These are phyloP conservation scores for Fusarium xyrophilum DNA, from an alignment of 2,329 filamentous ascomycete genomes.

Conservation along the genomic window DNA sequence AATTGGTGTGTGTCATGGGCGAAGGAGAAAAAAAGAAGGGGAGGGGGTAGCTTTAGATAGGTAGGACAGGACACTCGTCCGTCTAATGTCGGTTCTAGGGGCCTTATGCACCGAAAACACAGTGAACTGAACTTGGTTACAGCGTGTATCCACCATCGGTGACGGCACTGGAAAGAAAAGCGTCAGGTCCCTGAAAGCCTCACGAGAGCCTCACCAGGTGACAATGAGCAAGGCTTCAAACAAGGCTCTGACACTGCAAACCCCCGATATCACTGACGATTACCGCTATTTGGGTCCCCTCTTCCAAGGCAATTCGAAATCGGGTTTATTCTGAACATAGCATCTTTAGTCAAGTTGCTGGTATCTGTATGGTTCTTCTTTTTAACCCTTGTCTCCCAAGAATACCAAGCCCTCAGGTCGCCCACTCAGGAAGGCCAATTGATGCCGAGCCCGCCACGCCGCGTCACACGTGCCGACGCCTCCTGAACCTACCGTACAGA, in stretches of 20 bases:
- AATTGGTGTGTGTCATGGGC: constrained; percentile 20
- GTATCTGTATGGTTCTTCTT: neutral
- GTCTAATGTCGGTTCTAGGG: constrained; percentile 38
- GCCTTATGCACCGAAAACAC: constrained; percentile 2
- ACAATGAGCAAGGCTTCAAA: constrained; percentile 15
- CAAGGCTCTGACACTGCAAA: constrained; percentile 14
- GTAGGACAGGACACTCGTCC: constrained; percentile 21
- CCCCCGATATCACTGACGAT: constrained; percentile 22
- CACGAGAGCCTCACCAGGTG: constrained; percentile 21
- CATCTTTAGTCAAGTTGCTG: constrained; percentile 9
- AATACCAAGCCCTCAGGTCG: constrained; percentile 32
- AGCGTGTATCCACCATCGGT: constrained; percentile 24
- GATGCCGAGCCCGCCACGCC: constrained; percentile 39
- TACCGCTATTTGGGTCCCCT: constrained; percentile 18
- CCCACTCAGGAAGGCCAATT: constrained; percentile 31
- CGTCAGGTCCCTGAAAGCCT: constrained; percentile 17
- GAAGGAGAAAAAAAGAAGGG: neutral
- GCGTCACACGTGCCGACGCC: constrained; percentile 38
- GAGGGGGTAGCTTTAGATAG: constrained; percentile 6
- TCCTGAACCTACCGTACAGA: constrained; percentile 19
- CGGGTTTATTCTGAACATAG: constrained; percentile 10
- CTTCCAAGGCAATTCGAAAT: constrained; percentile 30
- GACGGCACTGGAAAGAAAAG: constrained; percentile 17
- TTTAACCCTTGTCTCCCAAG: constrained; percentile 30
- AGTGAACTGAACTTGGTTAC: constrained; percentile 14